Percentiles rank a stretch among this genome's conserved stretches.
phyloP scores from a whole-genome alignment of 2,329 filamentous ascomycete species.

The Cercospora zeae-maydis region DNA sequence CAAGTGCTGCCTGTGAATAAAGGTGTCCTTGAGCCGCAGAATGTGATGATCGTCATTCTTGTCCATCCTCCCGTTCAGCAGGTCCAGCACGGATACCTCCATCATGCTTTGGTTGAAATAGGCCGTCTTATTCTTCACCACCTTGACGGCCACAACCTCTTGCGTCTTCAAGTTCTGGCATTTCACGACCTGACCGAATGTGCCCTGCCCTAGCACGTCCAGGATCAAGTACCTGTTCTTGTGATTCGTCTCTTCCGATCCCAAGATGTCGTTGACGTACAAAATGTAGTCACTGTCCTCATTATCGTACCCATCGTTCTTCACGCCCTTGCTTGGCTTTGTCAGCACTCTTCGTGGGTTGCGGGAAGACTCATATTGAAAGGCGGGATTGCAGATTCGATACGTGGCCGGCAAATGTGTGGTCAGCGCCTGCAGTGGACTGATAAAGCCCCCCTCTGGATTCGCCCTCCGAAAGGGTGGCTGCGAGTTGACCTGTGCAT shows the following conservation, averaged over 20 bases:
- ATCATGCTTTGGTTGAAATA: conserved; percentile 99
- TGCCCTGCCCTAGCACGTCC: conserved; percentile 94
- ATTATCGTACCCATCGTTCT: conserved; percentile 98
- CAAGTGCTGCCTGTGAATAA: conserved; percentile 95
- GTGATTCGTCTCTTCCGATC: conserved; percentile 95
- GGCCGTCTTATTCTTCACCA: conserved; percentile 97
- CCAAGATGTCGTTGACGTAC: conserved; percentile 97
- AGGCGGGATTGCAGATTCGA: conserved; percentile 94
- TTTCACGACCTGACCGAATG: conserved; percentile 97
- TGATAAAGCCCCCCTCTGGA: conserved; percentile 96
- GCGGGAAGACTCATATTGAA: conserved; percentile 97
- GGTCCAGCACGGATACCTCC: conserved; percentile 95
- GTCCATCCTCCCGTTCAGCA: conserved; percentile 97
- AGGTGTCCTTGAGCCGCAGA: conserved; percentile 90
- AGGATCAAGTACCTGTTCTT: conserved; percentile 98
- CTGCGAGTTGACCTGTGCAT: conserved; percentile 79
- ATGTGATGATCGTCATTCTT: conserved; percentile 99
- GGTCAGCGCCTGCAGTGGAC: conserved; percentile 91
- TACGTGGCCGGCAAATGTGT: conserved; percentile 92
- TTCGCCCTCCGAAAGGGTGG: conserved; percentile 90
- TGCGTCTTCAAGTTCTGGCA: conserved; percentile 98
- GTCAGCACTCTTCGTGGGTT: conserved; percentile 94
- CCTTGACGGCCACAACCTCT: conserved; percentile 97
- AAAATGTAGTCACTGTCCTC: conserved; percentile 99
- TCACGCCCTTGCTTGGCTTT: conserved; percentile 95